A percentile compares a stretch with the other conserved stretches of the same genome.
These are phyloP conservation scores for Fusarium pilosicola DNA, from an alignment of 2,329 filamentous ascomycete genomes.

Conservation along the genomic window DNA sequence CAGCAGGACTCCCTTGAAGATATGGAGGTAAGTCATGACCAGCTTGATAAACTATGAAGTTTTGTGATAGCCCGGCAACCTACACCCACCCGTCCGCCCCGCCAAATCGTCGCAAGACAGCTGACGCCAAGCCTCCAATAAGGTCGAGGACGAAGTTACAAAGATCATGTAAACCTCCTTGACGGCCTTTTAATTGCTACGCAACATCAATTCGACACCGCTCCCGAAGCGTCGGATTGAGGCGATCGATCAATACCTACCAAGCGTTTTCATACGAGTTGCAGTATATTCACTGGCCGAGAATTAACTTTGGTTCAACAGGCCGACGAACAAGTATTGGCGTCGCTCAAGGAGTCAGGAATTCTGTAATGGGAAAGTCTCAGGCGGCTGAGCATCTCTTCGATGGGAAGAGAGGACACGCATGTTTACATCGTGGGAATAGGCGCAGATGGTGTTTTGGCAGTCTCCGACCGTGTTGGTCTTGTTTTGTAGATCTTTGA, in stretches of 20 bases:
- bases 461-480: slow-evolving; percentile 46
- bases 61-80: slow-evolving; percentile 30
- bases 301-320: slow-evolving; percentile 47
- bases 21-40: slow-evolving; percentile 85
- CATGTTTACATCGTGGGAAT: slow-evolving; percentile 43
- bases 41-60: slow-evolving; percentile 29
- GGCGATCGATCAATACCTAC: slow-evolving; percentile 14
- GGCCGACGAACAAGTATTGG: slow-evolving; percentile 42
- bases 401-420: slow-evolving; percentile 48
- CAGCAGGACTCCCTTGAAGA: slow-evolving; percentile 98
- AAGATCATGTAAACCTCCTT: slow-evolving; percentile 78
- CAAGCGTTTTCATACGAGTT: slow-evolving; percentile 15
- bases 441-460: slow-evolving; percentile 44
- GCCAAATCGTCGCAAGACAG: slow-evolving; percentile 35
- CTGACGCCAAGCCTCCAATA: slow-evolving; percentile 50
- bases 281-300: slow-evolving; percentile 24
- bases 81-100: slow-evolving; percentile 17
- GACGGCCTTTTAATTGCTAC: slow-evolving; percentile 31
- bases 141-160: slow-evolving; percentile 91
- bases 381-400: slow-evolving; percentile 49
- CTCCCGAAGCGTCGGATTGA: slow-evolving; percentile 34
- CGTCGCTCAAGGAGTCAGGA: slow-evolving; percentile 44
- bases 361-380: slow-evolving; percentile 46
- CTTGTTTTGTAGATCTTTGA: slow-evolving; percentile 57
- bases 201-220: slow-evolving; percentile 24